Base-by-base conservation (phyloP, 352 stramenopile genomes). In the Elongisporangium anandrum region DNA sequence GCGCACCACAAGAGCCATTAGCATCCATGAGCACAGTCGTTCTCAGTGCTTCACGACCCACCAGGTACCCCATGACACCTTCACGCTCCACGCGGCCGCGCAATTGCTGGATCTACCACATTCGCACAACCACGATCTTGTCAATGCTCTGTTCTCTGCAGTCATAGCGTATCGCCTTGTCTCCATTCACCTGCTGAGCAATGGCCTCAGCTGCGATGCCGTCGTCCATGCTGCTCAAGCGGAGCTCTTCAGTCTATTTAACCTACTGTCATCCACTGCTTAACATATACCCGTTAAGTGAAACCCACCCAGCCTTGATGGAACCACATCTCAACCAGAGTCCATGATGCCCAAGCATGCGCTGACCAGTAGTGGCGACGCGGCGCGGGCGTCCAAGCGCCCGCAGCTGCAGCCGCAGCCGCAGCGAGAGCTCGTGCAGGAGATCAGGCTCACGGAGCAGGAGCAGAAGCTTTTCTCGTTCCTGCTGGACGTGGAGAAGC, bases 381-480 rank as follows among this genome's bases (percentile, higher is more conserved):
- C 56, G 16, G 4, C 48, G 22, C 21, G 29, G 5, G 48, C 51
- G 38, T 45, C 50, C 19, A 29, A 29, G n/a, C 19, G 38, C 47
- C 22, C 20, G n/a, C 17, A 22, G 21, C 23, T 23, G 7, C 16
- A 50, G 24, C 12, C 45, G 26, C 26, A 54, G 47, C 29, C 9
- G 6, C 34, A 50, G 9, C 45, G 29, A 4, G 52, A 49, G 9
- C 23, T 26, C 52, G 51, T 39, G 4, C 21, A 70, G 8, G 38
- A 60, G 52, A n/a, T 51, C 34, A 57, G 39, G 17, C 73, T 92
- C 15, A 90, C 75, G 15, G 12, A 58, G 22, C 51, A 69, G 2
- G 81, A 92, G 65, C 54, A 73, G 15, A 66, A 85, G 60, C 72
- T 94, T 24, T 92, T 92, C 59, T 59, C 65, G 10, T 86, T 88